phyloP scores from a whole-genome alignment of 1,284 basidiomycete species.

The Spongispora temasekensis region DNA sequence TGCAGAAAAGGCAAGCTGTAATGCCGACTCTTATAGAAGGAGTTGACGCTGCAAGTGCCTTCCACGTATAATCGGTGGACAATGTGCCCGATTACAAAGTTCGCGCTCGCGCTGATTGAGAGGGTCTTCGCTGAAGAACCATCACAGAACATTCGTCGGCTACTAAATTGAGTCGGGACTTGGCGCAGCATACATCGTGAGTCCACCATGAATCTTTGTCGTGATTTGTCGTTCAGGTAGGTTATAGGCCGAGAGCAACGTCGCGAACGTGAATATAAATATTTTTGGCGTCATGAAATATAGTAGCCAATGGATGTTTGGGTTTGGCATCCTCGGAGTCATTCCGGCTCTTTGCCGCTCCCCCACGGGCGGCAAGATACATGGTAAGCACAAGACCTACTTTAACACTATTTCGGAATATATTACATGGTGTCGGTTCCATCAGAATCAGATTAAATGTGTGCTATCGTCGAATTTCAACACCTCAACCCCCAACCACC shows the following conservation, averaged over 20 bases:
- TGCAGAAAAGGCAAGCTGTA: background rate
- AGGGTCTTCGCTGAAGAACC: background rate
- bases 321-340: background rate
- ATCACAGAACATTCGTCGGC: background rate
- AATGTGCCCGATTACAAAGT: background rate
- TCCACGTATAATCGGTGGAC: background rate
- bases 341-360: background rate
- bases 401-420: background rate
- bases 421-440: background rate
- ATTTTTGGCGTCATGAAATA: too few relatives aligned
- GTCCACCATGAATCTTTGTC: background rate
- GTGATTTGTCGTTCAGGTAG: background rate
- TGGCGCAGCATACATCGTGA: background rate
- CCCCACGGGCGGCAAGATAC: background rate
- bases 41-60: background rate
- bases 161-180: background rate
- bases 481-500: background rate
- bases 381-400: background rate
- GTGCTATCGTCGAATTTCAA: background rate
- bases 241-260: too few relatives aligned
- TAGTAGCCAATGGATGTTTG: too few relatives aligned
- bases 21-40: slow-evolving; percentile 9
- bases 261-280: too few relatives aligned
- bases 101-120: background rate
- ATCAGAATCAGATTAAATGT: background rate